These are phyloP conservation scores for Rhodotorula sp. DNA, from an alignment of 1,284 basidiomycete species.

Conservation along the genomic window DNA sequence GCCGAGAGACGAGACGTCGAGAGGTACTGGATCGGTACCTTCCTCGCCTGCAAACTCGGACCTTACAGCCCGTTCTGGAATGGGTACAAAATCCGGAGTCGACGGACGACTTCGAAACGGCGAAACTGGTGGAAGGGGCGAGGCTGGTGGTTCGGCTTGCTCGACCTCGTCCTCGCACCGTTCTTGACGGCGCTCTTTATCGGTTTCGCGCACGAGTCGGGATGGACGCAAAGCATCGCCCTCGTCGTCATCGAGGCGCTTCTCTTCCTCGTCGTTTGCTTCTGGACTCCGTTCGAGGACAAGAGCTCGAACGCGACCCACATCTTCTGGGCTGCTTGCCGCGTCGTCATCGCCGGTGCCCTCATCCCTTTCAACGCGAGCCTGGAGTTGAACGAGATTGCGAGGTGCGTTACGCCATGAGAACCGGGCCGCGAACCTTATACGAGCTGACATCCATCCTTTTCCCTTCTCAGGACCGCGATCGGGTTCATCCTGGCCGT, in stretches of 20 bases:
- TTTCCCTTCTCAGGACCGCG: slow-evolving; percentile 57
- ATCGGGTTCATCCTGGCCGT: slow-evolving; percentile 64
- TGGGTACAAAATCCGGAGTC: slow-evolving; percentile 46
- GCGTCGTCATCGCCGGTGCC: slow-evolving; percentile 63
- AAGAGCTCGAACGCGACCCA: slow-evolving; percentile 50
- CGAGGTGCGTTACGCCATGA: slow-evolving; percentile 24
- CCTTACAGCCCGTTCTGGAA: slow-evolving; percentile 52
- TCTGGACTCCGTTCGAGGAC: slow-evolving; percentile 58
- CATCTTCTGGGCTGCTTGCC: slow-evolving; percentile 62
- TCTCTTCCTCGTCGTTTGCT: slow-evolving; percentile 59
- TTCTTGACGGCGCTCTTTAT: slow-evolving; percentile 66
- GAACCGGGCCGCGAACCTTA: too few relatives aligned
- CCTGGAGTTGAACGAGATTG: slow-evolving; percentile 62
- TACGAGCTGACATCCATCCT: too few relatives aligned
- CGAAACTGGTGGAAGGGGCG: slow-evolving; percentile 26
- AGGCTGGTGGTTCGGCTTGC: slow-evolving; percentile 52
- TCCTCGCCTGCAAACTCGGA: slow-evolving; percentile 49
- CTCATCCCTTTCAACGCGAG: slow-evolving; percentile 66
- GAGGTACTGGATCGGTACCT: slow-evolving; percentile 30
- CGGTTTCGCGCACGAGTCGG: slow-evolving; percentile 62
- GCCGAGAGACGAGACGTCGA: slow-evolving; percentile 21
- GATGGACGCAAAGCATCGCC: slow-evolving; percentile 68
- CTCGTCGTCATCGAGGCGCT: slow-evolving; percentile 67
- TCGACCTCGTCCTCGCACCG: slow-evolving; percentile 48
- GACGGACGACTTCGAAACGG: slow-evolving; percentile 12